Conservation (phyloP, 495 filamentous ascomycete species). For the Choiromyces venosus region DNA sequence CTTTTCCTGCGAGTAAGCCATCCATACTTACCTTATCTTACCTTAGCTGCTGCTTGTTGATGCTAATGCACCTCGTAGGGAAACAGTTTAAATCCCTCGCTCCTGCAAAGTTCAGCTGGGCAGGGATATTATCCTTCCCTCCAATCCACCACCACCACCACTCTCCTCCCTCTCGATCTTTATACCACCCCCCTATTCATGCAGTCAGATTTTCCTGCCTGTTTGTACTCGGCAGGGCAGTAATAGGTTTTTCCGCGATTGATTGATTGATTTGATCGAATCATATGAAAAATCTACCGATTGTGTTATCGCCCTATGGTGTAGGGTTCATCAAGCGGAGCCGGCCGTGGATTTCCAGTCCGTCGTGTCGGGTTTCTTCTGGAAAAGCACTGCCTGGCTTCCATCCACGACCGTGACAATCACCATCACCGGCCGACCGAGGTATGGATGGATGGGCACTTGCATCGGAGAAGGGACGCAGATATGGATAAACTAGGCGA, state of each 20-base stretch:
- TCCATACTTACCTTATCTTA: background rate
- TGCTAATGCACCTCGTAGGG: slow-evolving; percentile 3
- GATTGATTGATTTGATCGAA: background rate
- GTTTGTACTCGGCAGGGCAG: background rate
- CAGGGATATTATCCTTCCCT: background rate
- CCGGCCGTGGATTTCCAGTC: background rate
- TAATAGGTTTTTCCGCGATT: background rate
- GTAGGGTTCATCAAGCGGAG: background rate
- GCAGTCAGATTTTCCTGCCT: background rate
- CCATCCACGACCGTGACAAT: background rate
- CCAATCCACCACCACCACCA: too few relatives aligned
- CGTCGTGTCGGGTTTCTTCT: slow-evolving; percentile 1
- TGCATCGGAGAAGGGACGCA: background rate
- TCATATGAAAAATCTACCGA: background rate
- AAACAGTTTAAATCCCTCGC: slow-evolving; percentile 4
- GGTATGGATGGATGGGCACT: background rate
- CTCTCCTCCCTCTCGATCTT: background rate
- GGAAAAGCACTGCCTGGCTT: background rate
- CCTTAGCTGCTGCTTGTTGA: background rate
- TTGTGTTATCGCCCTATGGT: slow-evolving; percentile 1
- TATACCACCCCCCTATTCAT: background rate
- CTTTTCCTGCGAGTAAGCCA: slow-evolving; percentile 5
- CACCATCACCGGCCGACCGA: background rate
- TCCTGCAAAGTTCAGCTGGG: background rate
- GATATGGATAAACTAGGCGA: slow-evolving; percentile 3